These are phyloP conservation scores for Fusarium sacchari DNA, from an alignment of 2,329 filamentous ascomycete genomes.

Conservation along the genomic window DNA sequence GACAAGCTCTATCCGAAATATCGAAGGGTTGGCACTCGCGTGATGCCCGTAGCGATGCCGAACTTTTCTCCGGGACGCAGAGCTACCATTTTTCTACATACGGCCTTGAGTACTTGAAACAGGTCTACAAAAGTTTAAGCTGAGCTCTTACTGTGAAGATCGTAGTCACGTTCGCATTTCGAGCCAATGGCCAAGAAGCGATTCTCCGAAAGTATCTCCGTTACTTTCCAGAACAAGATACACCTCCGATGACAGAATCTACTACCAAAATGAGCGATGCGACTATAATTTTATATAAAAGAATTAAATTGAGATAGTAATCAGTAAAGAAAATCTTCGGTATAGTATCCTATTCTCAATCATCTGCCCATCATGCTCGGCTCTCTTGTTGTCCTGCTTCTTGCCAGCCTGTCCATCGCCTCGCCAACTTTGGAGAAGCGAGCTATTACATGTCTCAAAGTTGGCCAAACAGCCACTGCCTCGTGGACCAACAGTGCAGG, in stretches of 20 bases:
- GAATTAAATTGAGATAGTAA: neutral
- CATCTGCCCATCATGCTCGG: constrained; percentile 3
- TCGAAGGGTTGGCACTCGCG: neutral
- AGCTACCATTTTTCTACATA: rapidly evolving
- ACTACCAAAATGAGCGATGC: neutral
- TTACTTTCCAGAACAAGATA: constrained; percentile 27
- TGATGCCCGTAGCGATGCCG: neutral
- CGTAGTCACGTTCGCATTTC: neutral
- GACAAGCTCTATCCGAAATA: neutral
- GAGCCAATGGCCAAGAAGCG: neutral
- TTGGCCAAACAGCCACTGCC: constrained; percentile 53
- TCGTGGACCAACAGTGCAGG: constrained; percentile 57
- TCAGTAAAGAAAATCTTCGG: neutral
- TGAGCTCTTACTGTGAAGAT: neutral
- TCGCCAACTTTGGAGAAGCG: constrained; percentile 30
- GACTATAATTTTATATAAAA: constrained; percentile 11
- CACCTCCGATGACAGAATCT: constrained; percentile 35
- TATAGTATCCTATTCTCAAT: neutral
- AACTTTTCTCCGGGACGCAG: neutral
- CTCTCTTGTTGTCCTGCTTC: constrained; percentile 9
- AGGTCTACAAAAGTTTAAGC: neutral
- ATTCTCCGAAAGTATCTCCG: constrained; percentile 38
- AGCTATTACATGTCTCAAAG: constrained; percentile 34
- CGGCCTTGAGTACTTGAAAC: too few species aligned
- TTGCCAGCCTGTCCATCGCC: constrained; percentile 14